Conservation (phyloP, 306 rosid genomes). For the Arachis stenosperma region DNA sequence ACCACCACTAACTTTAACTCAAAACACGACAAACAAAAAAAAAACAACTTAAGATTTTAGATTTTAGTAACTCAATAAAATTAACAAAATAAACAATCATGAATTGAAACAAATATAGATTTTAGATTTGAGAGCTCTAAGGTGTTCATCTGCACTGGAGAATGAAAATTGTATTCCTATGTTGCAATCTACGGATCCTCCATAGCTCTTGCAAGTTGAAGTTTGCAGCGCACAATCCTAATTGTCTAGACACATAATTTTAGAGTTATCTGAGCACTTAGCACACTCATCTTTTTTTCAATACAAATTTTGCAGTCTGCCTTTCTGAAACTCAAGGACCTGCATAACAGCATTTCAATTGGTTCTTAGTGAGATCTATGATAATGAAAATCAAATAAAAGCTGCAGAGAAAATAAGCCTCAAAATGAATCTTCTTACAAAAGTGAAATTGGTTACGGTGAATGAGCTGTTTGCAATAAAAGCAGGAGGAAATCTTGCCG, state of each 20-base stretch:
- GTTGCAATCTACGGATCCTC: slow-evolving; percentile 85
- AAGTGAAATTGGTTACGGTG: slow-evolving; percentile 89
- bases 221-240: slow-evolving; percentile 84
- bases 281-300: slow-evolving; percentile 90
- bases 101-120: too few species aligned
- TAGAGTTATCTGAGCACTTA: slow-evolving; percentile 57
- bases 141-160: slow-evolving; percentile 92
- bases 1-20: too few species aligned
- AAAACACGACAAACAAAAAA: too few species aligned
- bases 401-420: not conserved
- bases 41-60: too few species aligned
- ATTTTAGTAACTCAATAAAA: too few species aligned
- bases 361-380: slow-evolving; percentile 4
- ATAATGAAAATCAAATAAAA: slow-evolving; percentile 22
- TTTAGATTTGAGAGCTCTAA: slow-evolving; percentile 71
- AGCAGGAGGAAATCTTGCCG: slow-evolving; percentile 75
- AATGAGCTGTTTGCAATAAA: slow-evolving; percentile 67
- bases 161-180: slow-evolving; percentile 84
- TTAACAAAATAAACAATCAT: too few species aligned
- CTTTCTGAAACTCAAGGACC: slow-evolving; percentile 88
- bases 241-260: slow-evolving; percentile 76
- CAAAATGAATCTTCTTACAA: slow-evolving; percentile 53
- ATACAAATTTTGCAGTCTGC: slow-evolving; percentile 80
- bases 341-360: slow-evolving; percentile 38
- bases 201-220: slow-evolving; percentile 59